Evolutionary conservation across 2,329 filamentous ascomycete genomes (phyloP).

Genomic region (Trichoderma sp.): DNA sequence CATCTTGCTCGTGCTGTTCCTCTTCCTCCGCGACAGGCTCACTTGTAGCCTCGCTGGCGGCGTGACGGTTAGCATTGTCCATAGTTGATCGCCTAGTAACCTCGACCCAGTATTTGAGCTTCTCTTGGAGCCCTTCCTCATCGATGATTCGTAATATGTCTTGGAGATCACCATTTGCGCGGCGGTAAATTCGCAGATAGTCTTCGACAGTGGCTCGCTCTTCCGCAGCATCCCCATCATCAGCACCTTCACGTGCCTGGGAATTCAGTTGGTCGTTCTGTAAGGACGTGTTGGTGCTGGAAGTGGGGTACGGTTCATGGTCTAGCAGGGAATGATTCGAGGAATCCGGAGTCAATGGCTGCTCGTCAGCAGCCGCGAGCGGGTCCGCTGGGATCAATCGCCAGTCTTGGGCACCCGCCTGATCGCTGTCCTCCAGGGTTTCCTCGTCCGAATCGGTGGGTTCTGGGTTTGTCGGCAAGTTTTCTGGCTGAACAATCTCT

Average conservation of each 20-base stretch:
- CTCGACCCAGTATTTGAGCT: slow-evolving; percentile 60
- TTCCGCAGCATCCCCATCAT: background rate
- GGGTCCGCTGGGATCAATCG: background rate
- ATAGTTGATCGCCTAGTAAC: slow-evolving; percentile 45
- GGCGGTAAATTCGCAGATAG: slow-evolving; percentile 57
- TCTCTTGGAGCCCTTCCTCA: slow-evolving; percentile 59
- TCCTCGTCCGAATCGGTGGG: slow-evolving; percentile 39
- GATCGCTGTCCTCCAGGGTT: slow-evolving; percentile 33
- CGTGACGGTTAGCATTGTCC: slow-evolving; percentile 26
- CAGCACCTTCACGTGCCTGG: background rate
- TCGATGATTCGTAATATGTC: slow-evolving; percentile 62
- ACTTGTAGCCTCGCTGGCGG: background rate
- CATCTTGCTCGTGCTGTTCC: background rate
- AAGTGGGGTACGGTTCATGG: background rate
- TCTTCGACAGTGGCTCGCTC: slow-evolving; percentile 33
- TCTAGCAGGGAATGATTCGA: background rate
- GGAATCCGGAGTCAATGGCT: background rate
- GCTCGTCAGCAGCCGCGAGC: background rate
- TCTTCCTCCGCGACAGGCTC: background rate
- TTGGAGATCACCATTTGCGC: slow-evolving; percentile 60
- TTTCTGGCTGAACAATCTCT: slow-evolving; percentile 20
- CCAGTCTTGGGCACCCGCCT: slow-evolving; percentile 15
- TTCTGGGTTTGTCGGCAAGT: slow-evolving; percentile 26
- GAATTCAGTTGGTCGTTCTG: background rate
- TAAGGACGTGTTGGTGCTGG: background rate